Conservation (phyloP, 129 eudicot species). For the Glebionis coronaria region DNA sequence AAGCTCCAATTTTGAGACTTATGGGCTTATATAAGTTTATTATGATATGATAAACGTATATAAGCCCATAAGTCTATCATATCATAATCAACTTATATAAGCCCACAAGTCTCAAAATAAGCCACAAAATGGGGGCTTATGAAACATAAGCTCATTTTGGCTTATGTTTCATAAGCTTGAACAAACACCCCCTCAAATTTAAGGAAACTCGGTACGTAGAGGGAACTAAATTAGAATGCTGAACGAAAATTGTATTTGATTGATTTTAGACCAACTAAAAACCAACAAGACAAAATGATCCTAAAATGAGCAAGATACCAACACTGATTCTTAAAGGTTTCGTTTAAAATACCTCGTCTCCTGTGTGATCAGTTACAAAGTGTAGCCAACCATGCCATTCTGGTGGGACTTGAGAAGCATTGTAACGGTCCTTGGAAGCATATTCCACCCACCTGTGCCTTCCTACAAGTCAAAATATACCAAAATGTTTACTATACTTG, state of each 20-base stretch:
- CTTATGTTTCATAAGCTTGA: too few species aligned
- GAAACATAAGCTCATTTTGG: too few species aligned
- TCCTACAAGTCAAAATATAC: slow-evolving; percentile 39
- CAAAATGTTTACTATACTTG: slow-evolving; percentile 8
- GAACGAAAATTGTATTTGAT: not conserved
- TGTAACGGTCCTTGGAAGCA: slow-evolving; percentile 88
- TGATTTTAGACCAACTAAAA: not conserved
- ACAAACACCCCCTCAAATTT: too few species aligned
- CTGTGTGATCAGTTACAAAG: slow-evolving; percentile 86
- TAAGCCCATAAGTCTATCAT: too few species aligned
- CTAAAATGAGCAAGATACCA: not conserved
- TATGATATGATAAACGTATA: too few species aligned
- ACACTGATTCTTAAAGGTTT: not conserved
- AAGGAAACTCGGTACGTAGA: not conserved
- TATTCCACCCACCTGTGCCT: slow-evolving; percentile 99
- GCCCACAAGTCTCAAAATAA: too few species aligned
- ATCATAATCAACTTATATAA: too few species aligned
- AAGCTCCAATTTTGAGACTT: too few species aligned
- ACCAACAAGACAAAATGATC: not conserved
- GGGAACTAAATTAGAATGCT: not conserved
- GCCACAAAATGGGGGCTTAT: too few species aligned
- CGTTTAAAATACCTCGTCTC: slow-evolving; percentile 60
- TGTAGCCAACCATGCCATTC: slow-evolving; percentile 99
- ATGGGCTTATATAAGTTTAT: too few species aligned
- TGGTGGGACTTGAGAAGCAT: slow-evolving; percentile 98